A percentile compares a stretch with the other conserved stretches of the same genome.
Conservation (phyloP, 768 basidiomycete genomes). For the Strobilomyces dryophilus region DNA sequence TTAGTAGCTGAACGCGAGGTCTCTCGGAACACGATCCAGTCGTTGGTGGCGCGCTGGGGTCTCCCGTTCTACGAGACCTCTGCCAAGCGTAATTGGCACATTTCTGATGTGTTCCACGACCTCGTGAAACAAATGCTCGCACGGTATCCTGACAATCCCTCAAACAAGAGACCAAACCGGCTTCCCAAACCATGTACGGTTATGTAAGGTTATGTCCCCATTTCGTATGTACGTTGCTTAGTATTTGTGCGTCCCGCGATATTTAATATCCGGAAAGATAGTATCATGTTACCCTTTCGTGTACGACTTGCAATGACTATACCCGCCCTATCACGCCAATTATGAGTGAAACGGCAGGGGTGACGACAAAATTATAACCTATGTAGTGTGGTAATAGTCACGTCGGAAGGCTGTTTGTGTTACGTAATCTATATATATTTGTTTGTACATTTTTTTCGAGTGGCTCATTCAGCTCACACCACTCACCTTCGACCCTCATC, state of each 20-base stretch:
- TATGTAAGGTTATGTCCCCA: constrained; percentile 29
- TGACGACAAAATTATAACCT: too few relatives aligned
- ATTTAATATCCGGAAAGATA: constrained; percentile 3
- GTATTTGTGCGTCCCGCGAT: neutral
- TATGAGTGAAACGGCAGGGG: too few relatives aligned
- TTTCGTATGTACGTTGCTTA: constrained; percentile 7
- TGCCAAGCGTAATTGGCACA: constrained; percentile 81
- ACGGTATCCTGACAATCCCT: constrained; percentile 50
- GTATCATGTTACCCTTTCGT: constrained; percentile 7
- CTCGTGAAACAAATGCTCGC: constrained; percentile 70
- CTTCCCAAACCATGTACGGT: constrained; percentile 32
- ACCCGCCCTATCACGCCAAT: neutral
- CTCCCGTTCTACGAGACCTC: constrained; percentile 85
- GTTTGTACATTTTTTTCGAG: constrained; percentile 16
- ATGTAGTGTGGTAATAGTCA: too few relatives aligned
- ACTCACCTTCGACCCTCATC: constrained; percentile 15
- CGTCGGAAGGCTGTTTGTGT: too few relatives aligned
- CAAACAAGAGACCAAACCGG: constrained; percentile 29
- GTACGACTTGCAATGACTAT: constrained; percentile 8
- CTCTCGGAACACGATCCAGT: constrained; percentile 55
- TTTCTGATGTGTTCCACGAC: constrained; percentile 74
- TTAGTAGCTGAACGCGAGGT: constrained; percentile 80
- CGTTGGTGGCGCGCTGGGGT: constrained; percentile 60
- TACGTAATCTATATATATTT: constrained; percentile 9
- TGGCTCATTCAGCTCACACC: constrained; percentile 5